Evolutionary conservation across 179 eudicot genomes (phyloP).

Genomic region (Spergularia azorica): DNA sequence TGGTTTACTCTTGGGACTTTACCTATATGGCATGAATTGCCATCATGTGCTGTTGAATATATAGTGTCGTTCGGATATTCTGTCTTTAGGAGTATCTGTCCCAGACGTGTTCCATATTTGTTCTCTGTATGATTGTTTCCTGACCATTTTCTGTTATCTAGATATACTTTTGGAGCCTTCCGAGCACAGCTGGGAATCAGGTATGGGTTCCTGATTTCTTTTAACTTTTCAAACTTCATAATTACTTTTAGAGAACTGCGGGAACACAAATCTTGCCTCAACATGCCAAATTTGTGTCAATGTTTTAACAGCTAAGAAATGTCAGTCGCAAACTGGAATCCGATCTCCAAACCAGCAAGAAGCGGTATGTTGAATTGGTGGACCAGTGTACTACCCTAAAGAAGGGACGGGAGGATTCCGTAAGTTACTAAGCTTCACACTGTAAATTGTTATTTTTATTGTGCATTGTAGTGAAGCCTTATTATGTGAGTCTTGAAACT

Average conservation of each 20-base stretch:
- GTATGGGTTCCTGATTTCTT: slow-evolving; percentile 36
- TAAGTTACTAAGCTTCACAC: slow-evolving; percentile 39
- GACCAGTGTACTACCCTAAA: slow-evolving; percentile 70
- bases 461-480: slow-evolving; percentile 16
- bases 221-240: slow-evolving; percentile 14
- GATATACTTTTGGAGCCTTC: slow-evolving; percentile 99
- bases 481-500: neutral
- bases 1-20: slow-evolving; percentile 18
- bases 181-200: slow-evolving; percentile 99
- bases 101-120: neutral
- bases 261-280: neutral
- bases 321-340: slow-evolving; percentile 68
- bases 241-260: neutral
- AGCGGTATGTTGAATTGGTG: slow-evolving; percentile 62
- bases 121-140: neutral
- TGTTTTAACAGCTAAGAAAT: slow-evolving; percentile 65
- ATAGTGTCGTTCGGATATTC: neutral
- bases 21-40: slow-evolving; percentile 2
- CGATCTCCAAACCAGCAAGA: slow-evolving; percentile 74
- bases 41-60: slow-evolving; percentile 3
- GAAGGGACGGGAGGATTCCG: slow-evolving; percentile 92
- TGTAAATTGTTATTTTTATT: neutral
- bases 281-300: slow-evolving; percentile 15
- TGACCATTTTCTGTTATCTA: slow-evolving; percentile 23
- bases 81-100: neutral